Evolutionary conservation across 73 alveolate species (phyloP).

Genomic region (Effrenium voratum): DNA sequence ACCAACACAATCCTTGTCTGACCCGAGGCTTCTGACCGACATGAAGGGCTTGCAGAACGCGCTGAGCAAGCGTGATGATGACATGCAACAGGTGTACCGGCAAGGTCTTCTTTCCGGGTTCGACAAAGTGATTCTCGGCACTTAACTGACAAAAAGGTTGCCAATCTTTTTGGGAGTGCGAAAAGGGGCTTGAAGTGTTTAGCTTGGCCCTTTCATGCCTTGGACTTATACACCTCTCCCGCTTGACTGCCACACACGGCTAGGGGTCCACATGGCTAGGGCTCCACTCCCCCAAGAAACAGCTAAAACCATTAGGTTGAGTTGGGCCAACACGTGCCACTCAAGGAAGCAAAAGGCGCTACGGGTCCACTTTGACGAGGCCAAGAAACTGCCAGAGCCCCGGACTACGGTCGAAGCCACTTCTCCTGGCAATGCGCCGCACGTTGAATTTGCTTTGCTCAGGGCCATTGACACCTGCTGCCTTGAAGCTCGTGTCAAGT

Average conservation of each 20-base stretch:
- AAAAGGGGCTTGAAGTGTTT: too few relatives aligned
- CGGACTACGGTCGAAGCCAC: background rate
- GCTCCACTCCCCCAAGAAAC: background rate
- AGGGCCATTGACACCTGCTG: background rate
- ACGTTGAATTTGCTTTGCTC: background rate
- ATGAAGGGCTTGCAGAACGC: background rate
- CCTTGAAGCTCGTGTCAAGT: conserved; percentile 1
- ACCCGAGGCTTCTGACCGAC: background rate
- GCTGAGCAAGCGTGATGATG: background rate
- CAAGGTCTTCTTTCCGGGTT: background rate
- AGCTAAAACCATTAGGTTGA: background rate
- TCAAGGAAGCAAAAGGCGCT: background rate
- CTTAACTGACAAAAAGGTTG: too few relatives aligned
- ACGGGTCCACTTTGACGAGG: background rate
- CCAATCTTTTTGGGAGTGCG: too few relatives aligned
- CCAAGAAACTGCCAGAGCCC: background rate
- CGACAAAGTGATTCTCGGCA: background rate
- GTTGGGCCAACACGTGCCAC: background rate
- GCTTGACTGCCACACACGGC: background rate
- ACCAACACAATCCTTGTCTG: background rate
- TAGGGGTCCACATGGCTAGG: background rate
- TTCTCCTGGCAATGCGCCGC: too few relatives aligned
- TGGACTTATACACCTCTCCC: background rate
- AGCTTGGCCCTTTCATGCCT: background rate
- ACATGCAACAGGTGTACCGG: background rate